These are phyloP conservation scores for Meyerozyma athensensis DNA, from an alignment of 1,139 yeast species.

Conservation along the genomic window DNA sequence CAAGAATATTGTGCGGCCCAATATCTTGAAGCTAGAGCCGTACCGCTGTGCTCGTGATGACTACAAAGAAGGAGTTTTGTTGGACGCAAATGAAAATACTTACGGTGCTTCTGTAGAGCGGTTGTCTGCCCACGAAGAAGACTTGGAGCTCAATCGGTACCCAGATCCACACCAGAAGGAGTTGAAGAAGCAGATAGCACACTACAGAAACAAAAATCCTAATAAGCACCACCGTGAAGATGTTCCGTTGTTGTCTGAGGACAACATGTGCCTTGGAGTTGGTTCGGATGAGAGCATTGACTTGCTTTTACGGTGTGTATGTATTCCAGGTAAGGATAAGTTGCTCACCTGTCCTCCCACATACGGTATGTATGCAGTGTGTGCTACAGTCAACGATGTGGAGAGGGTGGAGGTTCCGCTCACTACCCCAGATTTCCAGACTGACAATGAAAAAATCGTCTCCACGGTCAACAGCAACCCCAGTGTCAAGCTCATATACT, in stretches of 20 bases:
- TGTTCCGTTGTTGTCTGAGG: conserved; percentile 41
- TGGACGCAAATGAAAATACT: conserved; percentile 96
- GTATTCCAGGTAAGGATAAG: conserved; percentile 79
- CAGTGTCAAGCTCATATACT: conserved; percentile 64
- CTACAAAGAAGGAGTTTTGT: conserved; percentile 74
- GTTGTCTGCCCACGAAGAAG: conserved; percentile 21
- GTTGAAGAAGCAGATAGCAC: conserved; percentile 66
- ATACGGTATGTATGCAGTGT: conserved; percentile 92
- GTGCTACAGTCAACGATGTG: conserved; percentile 87
- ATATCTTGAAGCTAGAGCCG: conserved; percentile 75
- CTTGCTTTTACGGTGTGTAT: conserved; percentile 76
- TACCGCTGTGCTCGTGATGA: conserved; percentile 96
- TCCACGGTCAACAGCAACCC: conserved; percentile 52
- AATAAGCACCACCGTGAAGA: conserved; percentile 17
- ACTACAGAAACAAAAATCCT: conserved; percentile 59
- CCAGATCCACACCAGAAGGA: conserved; percentile 96
- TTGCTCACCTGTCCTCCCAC: conserved; percentile 90
- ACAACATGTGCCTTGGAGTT: conserved; percentile 85
- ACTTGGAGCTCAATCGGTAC: conserved; percentile 70
- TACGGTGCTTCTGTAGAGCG: conserved; percentile 72
- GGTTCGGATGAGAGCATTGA: conserved; percentile 98
- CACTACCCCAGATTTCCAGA: conserved; percentile 55
- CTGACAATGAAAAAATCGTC: conserved; percentile 54
- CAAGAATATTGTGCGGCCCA: conserved; percentile 69
- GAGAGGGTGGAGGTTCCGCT: conserved; percentile 68